Base-by-base conservation (phyloP, 768 basidiomycete genomes). In the Serendipita sp. region DNA sequence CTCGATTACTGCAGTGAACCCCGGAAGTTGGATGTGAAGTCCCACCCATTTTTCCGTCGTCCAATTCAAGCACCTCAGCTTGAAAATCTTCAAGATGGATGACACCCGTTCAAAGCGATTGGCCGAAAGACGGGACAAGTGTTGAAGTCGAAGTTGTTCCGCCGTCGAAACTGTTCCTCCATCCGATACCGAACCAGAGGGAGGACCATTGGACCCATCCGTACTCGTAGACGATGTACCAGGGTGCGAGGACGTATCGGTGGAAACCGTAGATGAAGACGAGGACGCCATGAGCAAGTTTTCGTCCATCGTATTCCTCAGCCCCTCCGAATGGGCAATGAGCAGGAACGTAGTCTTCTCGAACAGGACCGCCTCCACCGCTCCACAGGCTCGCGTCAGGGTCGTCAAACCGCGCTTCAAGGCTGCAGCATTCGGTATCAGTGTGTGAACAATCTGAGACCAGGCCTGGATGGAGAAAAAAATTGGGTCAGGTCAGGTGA, bases 291-390 rank as follows among this genome's bases (percentile, higher is more conserved):
- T 32, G 24, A 60, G 35, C 8, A 60, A 35, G 38, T 64, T 47
- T 58, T 69, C 34, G 32, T 67, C 66, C 28, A 46, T 65, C 3
- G 54, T 74, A 8, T 73, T 73, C 15, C 66, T 56, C 8, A 16
- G 67, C n/a, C 28, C 66, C 56, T 64, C 64, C 5, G 88, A 88
- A 2, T 89, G 89, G 3, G 95, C 92, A 68, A 99, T 93, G 69
- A 99, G 94, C 64, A 99, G 87, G 77, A 98, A 98, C 37, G 96
- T 98, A 7, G 93, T 94, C 63, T 91, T 87, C 72, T 99, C 96
- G 70, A 99, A 98, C 45, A 97, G 83, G 70, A 98, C 86, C 65
- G 92, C 91, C 74, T 99, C 96, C 0, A 88, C 89, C 3, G 94
- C 93, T 67, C 82, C 86, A 72, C 92, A 93, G 0, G 92, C 85